Evolutionary conservation across 306 rosid genomes (phyloP).

Genomic region (Castanospermum australe): DNA sequence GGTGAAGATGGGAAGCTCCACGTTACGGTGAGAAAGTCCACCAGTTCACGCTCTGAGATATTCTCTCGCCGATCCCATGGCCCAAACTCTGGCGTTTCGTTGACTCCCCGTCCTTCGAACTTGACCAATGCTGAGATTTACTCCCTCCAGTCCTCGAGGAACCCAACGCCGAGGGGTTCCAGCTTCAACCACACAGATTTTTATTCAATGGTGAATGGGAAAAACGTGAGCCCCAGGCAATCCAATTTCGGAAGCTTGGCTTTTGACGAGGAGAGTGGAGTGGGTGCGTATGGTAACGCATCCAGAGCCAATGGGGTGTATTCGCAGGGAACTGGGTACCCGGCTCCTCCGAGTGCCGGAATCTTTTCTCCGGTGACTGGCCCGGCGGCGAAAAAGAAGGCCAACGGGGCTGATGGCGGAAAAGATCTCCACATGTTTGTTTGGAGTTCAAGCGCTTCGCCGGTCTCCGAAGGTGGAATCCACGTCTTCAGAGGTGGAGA

Average conservation of each 20-base stretch:
- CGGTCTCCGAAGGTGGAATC: conserved; percentile 80
- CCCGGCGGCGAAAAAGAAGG: conserved; percentile 44
- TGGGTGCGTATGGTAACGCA: conserved; percentile 18
- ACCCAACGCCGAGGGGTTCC: conserved; percentile 84
- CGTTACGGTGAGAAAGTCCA: conserved; percentile 64
- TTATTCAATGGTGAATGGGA: conserved; percentile 62
- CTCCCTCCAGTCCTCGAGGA: conserved; percentile 72
- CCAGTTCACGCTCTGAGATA: conserved; percentile 69
- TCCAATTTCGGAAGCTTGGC: conserved; percentile 56
- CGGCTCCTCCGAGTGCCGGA: conserved; percentile 60
- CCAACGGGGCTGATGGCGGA: conserved; percentile 44
- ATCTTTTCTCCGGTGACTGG: conserved; percentile 73
- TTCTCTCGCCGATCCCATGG: conserved; percentile 66
- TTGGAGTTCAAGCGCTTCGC: conserved; percentile 93
- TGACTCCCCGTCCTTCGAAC: conserved; percentile 77
- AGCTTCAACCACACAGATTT: conserved; percentile 81
- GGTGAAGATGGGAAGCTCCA: conserved; percentile 85
- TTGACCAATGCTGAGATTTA: conserved; percentile 85
- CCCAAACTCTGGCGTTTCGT: conserved; percentile 55
- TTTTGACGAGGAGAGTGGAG: conserved; percentile 64
- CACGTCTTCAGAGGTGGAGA: conserved; percentile 86
- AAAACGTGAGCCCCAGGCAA: conserved; percentile 66
- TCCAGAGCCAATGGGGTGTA: conserved; percentile 21
- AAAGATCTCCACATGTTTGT: conserved; percentile 91
- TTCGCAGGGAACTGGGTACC: conserved; percentile 38